Evolutionary conservation across 768 basidiomycete species (phyloP), one percentile per base, ranked within the genome.

Genomic region (Rhodotorula paludigena): DNA sequence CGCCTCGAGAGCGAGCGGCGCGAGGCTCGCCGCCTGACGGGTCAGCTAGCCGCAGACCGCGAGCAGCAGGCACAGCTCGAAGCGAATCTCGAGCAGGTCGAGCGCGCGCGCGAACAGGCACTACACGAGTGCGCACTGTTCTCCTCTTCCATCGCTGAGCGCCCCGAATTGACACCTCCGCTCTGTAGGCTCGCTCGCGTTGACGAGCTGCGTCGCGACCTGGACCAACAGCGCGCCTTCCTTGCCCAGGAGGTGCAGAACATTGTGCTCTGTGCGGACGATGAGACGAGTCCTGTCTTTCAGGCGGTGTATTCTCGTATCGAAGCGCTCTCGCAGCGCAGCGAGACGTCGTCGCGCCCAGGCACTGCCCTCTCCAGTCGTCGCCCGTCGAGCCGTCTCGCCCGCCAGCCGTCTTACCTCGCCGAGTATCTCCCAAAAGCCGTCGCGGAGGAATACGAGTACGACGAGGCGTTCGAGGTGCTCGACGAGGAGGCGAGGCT

Each of bases 1-100:
- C 60, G 61, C 6, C 52, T 74, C 9, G 67, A 69, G 23, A 30
- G 33, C 49, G 73, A 71, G 45, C 64, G 57, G 4, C 63, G 58
- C 21, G 60, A 68, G 36, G 57, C 66, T 0, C 23, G 35, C 2
- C 60, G 66, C 1, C 38, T 74, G 11, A 53, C 44, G 6, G 41
- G 39, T 1, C 52, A 58, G 28, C 48, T 71, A 8, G 35, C 48
- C 7, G n/a, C 41, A 21, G 69, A 66, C n/a, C 45, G 59, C 18
- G 56, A 65, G 44, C 38, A 51, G 4, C 60, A 62, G 15, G 47
- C 30, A 4, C 23, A 32, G n/a, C 67, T 74, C 21, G 62, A 63
- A 28, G 38, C 35, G 2, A 49, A 54, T 2, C 39, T 74, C 16
- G 44, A 44, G 16, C 60, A 47, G 10, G 44, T 54, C 2, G 63